Conservation (phyloP, 805 yeast species). For the Starmera dryadoides region DNA sequence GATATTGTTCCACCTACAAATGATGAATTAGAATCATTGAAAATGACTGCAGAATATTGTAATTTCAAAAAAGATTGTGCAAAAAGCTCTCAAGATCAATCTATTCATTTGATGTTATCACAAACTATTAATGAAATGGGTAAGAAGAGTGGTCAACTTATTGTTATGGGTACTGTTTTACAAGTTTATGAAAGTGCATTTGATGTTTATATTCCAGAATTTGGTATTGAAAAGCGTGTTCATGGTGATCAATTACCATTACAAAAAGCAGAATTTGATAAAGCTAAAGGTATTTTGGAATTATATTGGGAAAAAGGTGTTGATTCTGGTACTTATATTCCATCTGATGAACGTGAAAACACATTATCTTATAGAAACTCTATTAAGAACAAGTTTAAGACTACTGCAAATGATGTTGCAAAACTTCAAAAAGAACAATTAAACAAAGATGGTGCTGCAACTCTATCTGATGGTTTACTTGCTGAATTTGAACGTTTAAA, state of each 20-base stretch:
- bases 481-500: slow-evolving; percentile 44
- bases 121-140: slow-evolving; percentile 76
- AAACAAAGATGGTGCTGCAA: slow-evolving; percentile 11
- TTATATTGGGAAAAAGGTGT: slow-evolving; percentile 89
- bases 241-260: slow-evolving; percentile 96
- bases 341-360: slow-evolving; percentile 83
- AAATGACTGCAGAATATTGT: slow-evolving; percentile 85
- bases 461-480: slow-evolving; percentile 30
- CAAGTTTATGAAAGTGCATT: slow-evolving; percentile 96
- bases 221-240: slow-evolving; percentile 91
- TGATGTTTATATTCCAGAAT: slow-evolving; percentile 86
- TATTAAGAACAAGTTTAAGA: slow-evolving; percentile 69
- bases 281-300: slow-evolving; percentile 58
- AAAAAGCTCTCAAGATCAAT: slow-evolving; percentile 87
- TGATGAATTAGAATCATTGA: slow-evolving; percentile 61
- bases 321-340: slow-evolving; percentile 85
- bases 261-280: slow-evolving; percentile 87
- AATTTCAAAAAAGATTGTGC: slow-evolving; percentile 95
- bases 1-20: slow-evolving; percentile 28
- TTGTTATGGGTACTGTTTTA: slow-evolving; percentile 79
- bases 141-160: slow-evolving; percentile 67
- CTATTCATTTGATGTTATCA: slow-evolving; percentile 77
- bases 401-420: slow-evolving; percentile 69
- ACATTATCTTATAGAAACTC: slow-evolving; percentile 71
- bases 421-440: slow-evolving; percentile 32